phyloP scores from a whole-genome alignment of 169 alveolate species.

The Hepatocystis sp. region DNA sequence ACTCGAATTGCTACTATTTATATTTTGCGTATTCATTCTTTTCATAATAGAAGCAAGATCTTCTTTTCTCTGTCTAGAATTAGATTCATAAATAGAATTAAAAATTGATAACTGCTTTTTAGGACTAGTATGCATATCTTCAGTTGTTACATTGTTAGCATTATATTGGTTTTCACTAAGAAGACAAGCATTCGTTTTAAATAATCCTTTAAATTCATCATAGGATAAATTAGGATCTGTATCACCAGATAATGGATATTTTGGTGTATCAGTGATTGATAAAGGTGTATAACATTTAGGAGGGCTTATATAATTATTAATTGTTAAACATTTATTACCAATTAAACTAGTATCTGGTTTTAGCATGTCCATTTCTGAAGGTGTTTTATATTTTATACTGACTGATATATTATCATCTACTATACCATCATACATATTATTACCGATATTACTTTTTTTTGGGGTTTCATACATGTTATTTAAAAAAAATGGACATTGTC shows the following conservation, averaged over 20 bases:
- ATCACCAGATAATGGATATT: constrained; percentile 72
- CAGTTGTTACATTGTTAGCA: too few species aligned
- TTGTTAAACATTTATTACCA: constrained; percentile 74
- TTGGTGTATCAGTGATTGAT: constrained; percentile 26
- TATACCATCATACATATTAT: constrained; percentile 36
- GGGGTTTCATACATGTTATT: constrained; percentile 59
- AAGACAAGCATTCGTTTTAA: constrained; percentile 59
- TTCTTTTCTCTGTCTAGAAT: too few species aligned
- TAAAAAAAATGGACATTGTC: constrained; percentile 27
- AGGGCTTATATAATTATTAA: constrained; percentile 71
- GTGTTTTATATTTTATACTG: constrained; percentile 58
- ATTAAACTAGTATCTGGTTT: constrained; percentile 74
- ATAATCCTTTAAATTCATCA: constrained; percentile 54
- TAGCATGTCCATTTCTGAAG: constrained; percentile 73
- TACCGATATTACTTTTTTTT: constrained; percentile 46
- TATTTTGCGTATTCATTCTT: too few species aligned
- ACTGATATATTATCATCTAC: constrained; percentile 60
- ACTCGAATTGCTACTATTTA: too few species aligned
- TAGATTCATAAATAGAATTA: too few species aligned
- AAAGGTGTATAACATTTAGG: constrained; percentile 56
- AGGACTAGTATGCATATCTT: too few species aligned
- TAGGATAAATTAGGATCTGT: constrained; percentile 28
- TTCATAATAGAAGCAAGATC: too few species aligned
- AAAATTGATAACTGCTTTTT: too few species aligned
- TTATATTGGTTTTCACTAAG: constrained; percentile 71